phyloP scores from a whole-genome alignment of 139 green algal species.

The Prasinococcaceae sp. region DNA sequence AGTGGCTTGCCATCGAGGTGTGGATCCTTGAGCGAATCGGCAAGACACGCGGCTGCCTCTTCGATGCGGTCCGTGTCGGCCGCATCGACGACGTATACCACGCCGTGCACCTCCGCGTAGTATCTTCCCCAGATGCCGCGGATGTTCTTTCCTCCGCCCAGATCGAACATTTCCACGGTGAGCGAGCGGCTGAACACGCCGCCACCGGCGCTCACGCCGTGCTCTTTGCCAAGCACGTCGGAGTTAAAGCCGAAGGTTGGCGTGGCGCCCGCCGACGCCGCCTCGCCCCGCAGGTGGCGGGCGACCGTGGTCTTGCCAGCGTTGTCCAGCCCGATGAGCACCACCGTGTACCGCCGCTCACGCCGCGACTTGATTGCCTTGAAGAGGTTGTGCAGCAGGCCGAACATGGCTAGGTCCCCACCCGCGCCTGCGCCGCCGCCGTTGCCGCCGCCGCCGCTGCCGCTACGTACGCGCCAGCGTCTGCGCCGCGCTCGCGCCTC shows the following conservation, averaged over 20 bases:
- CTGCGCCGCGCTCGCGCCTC: too few relatives aligned
- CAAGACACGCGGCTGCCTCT: conserved; percentile 26
- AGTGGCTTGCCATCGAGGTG: conserved; percentile 31
- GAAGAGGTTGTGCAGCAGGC: too few relatives aligned
- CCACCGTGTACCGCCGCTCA: too few relatives aligned
- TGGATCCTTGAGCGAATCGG: conserved; percentile 11
- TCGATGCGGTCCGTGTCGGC: conserved; percentile 27
- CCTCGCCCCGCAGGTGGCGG: conserved; percentile 21
- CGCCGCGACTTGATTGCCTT: too few relatives aligned
- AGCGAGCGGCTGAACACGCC: not conserved
- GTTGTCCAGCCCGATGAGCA: conserved; percentile 34
- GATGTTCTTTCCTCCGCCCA: conserved; percentile 34
- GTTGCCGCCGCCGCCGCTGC: too few relatives aligned
- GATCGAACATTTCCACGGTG: conserved; percentile 34
- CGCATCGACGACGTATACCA: conserved; percentile 40
- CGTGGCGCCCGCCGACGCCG: conserved; percentile 7
- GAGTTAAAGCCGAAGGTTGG: conserved; percentile 36
- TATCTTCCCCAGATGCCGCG: conserved; percentile 38
- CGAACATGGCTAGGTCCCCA: too few relatives aligned
- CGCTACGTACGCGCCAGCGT: too few relatives aligned
- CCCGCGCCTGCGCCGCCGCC: too few relatives aligned
- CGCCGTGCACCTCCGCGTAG: conserved; percentile 34
- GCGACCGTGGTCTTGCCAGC: conserved; percentile 38
- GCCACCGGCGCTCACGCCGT: too few relatives aligned
- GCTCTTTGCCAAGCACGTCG: too few relatives aligned